Percentiles rank a stretch among this genome's conserved stretches.
Conservation (phyloP, 1,139 yeast species). For the Suhomyces choctaworum region DNA sequence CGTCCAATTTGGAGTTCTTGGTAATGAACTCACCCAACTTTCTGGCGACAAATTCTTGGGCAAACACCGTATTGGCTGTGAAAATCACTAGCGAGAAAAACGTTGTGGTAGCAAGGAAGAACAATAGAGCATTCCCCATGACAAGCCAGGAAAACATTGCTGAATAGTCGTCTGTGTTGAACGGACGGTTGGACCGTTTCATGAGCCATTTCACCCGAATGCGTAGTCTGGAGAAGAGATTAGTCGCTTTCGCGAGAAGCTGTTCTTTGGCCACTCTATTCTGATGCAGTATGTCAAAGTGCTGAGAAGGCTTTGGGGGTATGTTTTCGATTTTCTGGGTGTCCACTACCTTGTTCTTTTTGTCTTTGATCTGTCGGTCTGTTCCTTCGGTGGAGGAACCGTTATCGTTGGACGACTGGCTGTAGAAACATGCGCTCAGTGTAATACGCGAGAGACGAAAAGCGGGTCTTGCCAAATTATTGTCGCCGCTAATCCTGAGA, state of each 20-base stretch:
- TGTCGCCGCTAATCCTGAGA: no score
- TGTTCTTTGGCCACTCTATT: constrained; percentile 44
- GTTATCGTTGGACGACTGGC: neutral
- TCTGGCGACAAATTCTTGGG: constrained; percentile 85
- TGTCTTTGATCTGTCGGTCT: neutral
- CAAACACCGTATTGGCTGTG: constrained; percentile 80
- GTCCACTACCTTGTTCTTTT: no score
- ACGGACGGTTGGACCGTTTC: constrained; percentile 58
- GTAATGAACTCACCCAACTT: constrained; percentile 82
- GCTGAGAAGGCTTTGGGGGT: neutral
- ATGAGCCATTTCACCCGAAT: constrained; percentile 72
- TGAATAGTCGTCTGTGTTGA: constrained; percentile 83
- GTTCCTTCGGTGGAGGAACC: neutral
- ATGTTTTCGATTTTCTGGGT: neutral
- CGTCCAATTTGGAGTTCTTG: constrained; percentile 79
- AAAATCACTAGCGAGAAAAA: constrained; percentile 78
- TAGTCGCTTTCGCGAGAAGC: constrained; percentile 52
- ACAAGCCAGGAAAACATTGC: constrained; percentile 91
- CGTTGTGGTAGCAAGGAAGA: constrained; percentile 86
- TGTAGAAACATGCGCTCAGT: no score
- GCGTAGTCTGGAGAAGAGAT: constrained; percentile 49
- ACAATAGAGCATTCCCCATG: constrained; percentile 77
- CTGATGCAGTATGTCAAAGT: neutral
- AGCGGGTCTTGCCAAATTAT: no score
- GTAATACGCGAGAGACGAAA: no score